Evolutionary conservation across 805 yeast genomes (phyloP).

Genomic region (Tetrapisispora namnaoensis): DNA sequence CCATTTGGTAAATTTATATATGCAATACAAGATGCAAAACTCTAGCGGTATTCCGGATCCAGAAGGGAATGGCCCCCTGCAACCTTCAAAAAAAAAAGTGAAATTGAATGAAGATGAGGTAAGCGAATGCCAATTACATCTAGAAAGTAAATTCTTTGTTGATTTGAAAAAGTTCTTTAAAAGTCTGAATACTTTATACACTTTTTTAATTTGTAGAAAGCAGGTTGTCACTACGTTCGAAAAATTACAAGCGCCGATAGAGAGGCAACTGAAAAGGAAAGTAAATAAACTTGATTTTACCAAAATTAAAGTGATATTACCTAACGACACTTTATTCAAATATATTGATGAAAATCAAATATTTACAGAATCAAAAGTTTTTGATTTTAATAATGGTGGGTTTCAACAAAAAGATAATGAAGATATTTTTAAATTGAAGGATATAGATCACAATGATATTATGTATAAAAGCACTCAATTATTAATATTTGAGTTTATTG

Average conservation of each 20-base stretch:
- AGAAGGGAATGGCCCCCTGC: too few species aligned
- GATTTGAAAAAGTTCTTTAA: slow-evolving; percentile 41
- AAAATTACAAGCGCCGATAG: slow-evolving; percentile 42
- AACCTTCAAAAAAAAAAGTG: not conserved
- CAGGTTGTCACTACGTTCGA: slow-evolving; percentile 51
- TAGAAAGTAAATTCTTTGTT: slow-evolving; percentile 15
- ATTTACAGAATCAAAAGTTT: slow-evolving; percentile 30
- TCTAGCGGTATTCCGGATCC: too few species aligned
- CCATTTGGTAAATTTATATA: too few species aligned
- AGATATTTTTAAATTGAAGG: slow-evolving; percentile 42
- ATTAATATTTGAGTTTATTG: slow-evolving; percentile 67
- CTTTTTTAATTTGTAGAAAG: slow-evolving; percentile 51
- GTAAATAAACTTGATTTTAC: slow-evolving; percentile 51
- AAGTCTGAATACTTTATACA: slow-evolving; percentile 48
- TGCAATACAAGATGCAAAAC: too few species aligned
- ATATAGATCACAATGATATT: slow-evolving; percentile 20
- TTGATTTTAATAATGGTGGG: slow-evolving; percentile 35
- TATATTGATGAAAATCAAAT: slow-evolving; percentile 74
- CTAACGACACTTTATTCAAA: slow-evolving; percentile 58
- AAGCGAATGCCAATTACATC: not conserved
- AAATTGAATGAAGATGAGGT: not conserved
- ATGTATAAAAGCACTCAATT: slow-evolving; percentile 36
- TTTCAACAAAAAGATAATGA: slow-evolving; percentile 43
- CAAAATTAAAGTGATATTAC: slow-evolving; percentile 48
- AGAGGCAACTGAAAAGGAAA: slow-evolving; percentile 37